Base-by-base conservation (phyloP, 768 basidiomycete species). In the Cystofilobasidium macerans region DNA sequence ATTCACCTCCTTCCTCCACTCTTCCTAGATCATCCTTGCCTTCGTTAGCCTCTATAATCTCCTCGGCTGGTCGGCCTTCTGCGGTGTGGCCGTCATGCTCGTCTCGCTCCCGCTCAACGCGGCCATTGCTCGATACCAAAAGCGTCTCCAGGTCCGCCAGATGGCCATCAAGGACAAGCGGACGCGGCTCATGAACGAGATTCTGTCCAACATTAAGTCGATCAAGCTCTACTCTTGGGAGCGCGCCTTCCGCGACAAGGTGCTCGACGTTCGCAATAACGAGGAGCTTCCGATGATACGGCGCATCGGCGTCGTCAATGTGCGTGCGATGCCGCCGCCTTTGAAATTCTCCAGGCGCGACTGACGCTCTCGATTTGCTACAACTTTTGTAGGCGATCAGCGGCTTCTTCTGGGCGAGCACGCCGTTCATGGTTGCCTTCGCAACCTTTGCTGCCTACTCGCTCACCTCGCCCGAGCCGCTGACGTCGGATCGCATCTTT, bases 401-500 rank as follows among this genome's bases (percentile, higher is more conserved):
- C 3, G 62, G 62, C 69, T 75, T 75, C 65, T 70, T 76, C 70
- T 72, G 71, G 74, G 69, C 71, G 16, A 68, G 74, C 26, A 75
- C 76, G 0, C 77, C 72, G 0, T 71, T 72, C 69, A 61, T 76
- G 43, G 74, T 75, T 35, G 74, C 76, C 16, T 75, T 75, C 58
- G 73, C 72, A 0, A 70, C 78, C 0, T 80, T 79, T 69, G 72
- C 77, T 12, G 70, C 77, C 7, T 79, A 77, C 69, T 76, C 76
- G 6, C 61, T 69, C 32, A 74, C 77, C 28, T 73, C 75, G 12
- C 69, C 74, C 0, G 80, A 74, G 33, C 88, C 91, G 4, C 76
- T 98, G 1, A 97, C 94, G 0, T 83, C 87, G 0, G 92, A 95
- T 69, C 78, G 90, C 59, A 93, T 97, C 69, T 98, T 98, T 81